Percentiles rank a stretch among this genome's conserved stretches.
Conservation (phyloP, 345 rosid species). For the Bruguiera sexangula region DNA sequence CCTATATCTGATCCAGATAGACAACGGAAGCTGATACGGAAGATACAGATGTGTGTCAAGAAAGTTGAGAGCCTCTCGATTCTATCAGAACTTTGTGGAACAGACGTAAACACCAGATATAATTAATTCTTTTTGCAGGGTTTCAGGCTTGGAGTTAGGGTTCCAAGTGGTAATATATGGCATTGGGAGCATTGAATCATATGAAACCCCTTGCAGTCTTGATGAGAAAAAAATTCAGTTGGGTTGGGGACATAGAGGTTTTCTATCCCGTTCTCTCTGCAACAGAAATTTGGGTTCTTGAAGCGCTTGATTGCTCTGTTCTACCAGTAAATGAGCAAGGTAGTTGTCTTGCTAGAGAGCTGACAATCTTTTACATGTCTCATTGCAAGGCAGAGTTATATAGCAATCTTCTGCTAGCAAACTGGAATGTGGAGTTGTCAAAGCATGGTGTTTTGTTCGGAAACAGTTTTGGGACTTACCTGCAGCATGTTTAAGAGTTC, state of each 20-base stretch:
- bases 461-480: conserved; percentile 69
- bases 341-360: conserved; percentile 44
- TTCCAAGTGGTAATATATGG: conserved; percentile 74
- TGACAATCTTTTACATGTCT: conserved; percentile 82
- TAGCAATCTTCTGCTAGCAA: conserved; percentile 61
- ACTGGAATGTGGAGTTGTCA: conserved; percentile 51
- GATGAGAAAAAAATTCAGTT: conserved; percentile 63
- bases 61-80: conserved; percentile 53
- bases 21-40: conserved; percentile 48
- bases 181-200: conserved; percentile 79
- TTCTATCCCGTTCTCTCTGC: conserved; percentile 79
- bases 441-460: conserved; percentile 56
- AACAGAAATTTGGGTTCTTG: conserved; percentile 57
- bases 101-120: conserved; percentile 54
- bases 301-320: conserved; percentile 64
- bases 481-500: conserved; percentile 39
- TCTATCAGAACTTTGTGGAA: conserved; percentile 49
- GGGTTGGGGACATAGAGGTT: conserved; percentile 70
- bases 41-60: conserved; percentile 44
- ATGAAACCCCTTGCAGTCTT: conserved; percentile 74
- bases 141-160: conserved; percentile 53
- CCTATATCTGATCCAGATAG: conserved; percentile 42
- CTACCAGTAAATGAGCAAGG: conserved; percentile 75
- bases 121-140: conserved; percentile 34
- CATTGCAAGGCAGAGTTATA: conserved; percentile 87